Percentiles rank a stretch among this genome's conserved stretches.
These are phyloP conservation scores for Rhizomucor miehei DNA, from an alignment of 371 early-diverging fungal species.

Conservation along the genomic window DNA sequence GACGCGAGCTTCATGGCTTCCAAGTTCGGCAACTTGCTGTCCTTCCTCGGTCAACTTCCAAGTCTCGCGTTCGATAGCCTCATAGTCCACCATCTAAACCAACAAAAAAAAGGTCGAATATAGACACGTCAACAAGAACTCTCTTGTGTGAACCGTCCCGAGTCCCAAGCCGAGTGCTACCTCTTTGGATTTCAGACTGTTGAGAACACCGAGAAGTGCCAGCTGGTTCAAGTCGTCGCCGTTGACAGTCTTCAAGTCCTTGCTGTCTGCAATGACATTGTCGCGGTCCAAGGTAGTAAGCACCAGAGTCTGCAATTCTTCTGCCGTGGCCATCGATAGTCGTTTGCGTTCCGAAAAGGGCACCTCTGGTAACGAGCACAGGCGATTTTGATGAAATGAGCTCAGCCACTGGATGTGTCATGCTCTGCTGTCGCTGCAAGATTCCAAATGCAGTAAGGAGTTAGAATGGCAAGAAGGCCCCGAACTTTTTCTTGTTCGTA, in stretches of 20 bases:
- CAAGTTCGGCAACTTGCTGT: slow-evolving; percentile 75
- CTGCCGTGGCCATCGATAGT: slow-evolving; percentile 23
- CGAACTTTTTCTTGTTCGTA: too few species aligned
- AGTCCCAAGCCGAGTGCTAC: too few species aligned
- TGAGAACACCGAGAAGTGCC: slow-evolving; percentile 79
- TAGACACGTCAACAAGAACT: slow-evolving; percentile 4
- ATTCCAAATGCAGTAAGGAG: too few species aligned
- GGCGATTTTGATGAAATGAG: too few species aligned
- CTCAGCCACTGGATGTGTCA: too few species aligned
- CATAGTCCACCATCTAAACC: slow-evolving; percentile 79
- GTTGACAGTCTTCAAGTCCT: slow-evolving; percentile 51
- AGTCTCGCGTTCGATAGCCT: slow-evolving; percentile 74
- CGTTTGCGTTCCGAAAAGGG: not conserved
- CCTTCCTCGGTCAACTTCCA: slow-evolving; percentile 90
- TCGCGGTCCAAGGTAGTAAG: slow-evolving; percentile 66
- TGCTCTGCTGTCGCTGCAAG: too few species aligned
- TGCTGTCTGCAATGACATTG: slow-evolving; percentile 62
- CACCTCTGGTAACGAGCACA: too few species aligned
- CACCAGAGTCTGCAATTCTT: slow-evolving; percentile 68
- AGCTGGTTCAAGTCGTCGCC: slow-evolving; percentile 65
- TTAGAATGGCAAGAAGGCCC: too few species aligned
- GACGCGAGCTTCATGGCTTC: slow-evolving; percentile 93
- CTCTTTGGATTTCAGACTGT: slow-evolving; percentile 84
- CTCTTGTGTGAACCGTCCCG: too few species aligned
- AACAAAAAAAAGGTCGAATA: slow-evolving; percentile 1